phyloP scores from a whole-genome alignment of 768 basidiomycete genomes.

The Dioszegia crocea region DNA sequence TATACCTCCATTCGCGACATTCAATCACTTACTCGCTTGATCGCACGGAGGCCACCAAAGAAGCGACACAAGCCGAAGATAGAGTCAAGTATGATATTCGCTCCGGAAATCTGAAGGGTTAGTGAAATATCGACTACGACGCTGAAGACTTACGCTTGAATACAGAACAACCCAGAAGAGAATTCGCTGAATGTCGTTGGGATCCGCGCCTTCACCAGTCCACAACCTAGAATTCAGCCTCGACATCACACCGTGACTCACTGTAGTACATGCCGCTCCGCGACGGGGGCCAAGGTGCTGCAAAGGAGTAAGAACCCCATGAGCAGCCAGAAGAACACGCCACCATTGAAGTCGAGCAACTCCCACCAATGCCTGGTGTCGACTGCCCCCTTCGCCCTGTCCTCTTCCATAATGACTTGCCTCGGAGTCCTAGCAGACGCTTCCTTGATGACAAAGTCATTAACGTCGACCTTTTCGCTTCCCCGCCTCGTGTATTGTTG shows the following conservation, averaged over 20 bases:
- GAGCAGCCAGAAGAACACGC: constrained; percentile 19
- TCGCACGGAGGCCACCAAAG: constrained; percentile 26
- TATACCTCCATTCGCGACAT: neutral
- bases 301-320: constrained; percentile 10
- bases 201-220: constrained; percentile 16
- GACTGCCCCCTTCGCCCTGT: constrained; percentile 17
- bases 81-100: constrained; percentile 6
- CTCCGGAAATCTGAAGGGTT: constrained; percentile 17
- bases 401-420: constrained; percentile 35
- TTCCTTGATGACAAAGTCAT: constrained; percentile 19
- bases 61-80: constrained; percentile 10
- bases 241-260: constrained; percentile 11
- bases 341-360: constrained; percentile 23
- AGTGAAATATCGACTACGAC: neutral
- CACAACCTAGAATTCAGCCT: constrained; percentile 23
- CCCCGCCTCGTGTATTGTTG: neutral
- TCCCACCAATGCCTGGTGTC: constrained; percentile 26
- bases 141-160: constrained; percentile 16
- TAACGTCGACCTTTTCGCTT: neutral
- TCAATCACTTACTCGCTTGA: constrained; percentile 16
- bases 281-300: constrained; percentile 15
- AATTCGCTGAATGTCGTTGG: neutral
- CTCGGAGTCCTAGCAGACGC: constrained; percentile 24
- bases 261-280: constrained; percentile 24
- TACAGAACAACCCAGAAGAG: constrained; percentile 30